A percentile compares a stretch with the other conserved stretches of the same genome.
These are phyloP conservation scores for Opeltia flavorubescens DNA, from an alignment of 495 filamentous ascomycete species.

Conservation along the genomic window DNA sequence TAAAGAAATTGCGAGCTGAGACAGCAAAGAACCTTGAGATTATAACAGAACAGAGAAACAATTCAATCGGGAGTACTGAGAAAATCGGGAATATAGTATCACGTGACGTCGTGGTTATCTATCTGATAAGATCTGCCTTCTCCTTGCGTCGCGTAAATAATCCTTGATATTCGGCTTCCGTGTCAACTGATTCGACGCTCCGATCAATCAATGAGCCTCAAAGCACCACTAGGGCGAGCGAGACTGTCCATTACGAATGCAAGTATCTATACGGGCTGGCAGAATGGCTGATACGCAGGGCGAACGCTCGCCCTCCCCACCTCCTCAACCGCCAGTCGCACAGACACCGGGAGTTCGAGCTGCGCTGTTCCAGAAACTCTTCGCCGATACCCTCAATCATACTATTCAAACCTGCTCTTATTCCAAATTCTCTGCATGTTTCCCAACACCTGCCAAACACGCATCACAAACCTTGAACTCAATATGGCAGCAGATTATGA, in stretches of 20 bases:
- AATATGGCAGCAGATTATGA: constrained; percentile 58
- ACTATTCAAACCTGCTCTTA: constrained; percentile 62
- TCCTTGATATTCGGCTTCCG: too few relatives aligned
- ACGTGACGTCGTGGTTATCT: background rate
- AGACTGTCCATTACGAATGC: too few relatives aligned
- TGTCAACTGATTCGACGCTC: background rate
- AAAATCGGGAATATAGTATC: too few relatives aligned
- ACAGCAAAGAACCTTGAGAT: too few relatives aligned
- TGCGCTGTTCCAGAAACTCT: constrained; percentile 52
- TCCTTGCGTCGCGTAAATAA: background rate
- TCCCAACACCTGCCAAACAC: constrained; percentile 63
- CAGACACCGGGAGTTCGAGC: constrained; percentile 64
- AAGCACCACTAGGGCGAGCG: too few relatives aligned
- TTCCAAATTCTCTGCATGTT: constrained; percentile 72
- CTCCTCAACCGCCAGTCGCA: constrained; percentile 40
- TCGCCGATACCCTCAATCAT: constrained; percentile 49
- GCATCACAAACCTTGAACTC: constrained; percentile 51
- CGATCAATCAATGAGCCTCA: background rate
- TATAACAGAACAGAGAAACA: too few relatives aligned
- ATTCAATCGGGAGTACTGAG: too few relatives aligned
- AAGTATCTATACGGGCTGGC: background rate
- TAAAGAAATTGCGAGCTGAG: too few relatives aligned
- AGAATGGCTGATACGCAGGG: background rate
- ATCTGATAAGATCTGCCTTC: background rate
- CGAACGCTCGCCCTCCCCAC: constrained; percentile 33